phyloP scores from a whole-genome alignment of 2,329 filamentous ascomycete species.

The Blumeriella jaapii region DNA sequence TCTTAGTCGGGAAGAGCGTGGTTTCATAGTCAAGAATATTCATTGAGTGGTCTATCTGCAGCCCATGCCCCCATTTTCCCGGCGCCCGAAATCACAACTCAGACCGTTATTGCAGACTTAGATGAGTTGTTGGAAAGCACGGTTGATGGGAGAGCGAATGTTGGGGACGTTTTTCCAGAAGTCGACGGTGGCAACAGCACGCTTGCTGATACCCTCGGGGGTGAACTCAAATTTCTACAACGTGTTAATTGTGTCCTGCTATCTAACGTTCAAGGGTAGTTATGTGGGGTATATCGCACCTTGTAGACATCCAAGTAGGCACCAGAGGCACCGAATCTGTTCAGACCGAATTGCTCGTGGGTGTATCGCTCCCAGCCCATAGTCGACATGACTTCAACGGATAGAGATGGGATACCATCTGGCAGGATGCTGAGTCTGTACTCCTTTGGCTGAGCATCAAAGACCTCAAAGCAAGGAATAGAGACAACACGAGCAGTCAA shows the following conservation, averaged over 20 bases:
- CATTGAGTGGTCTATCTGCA: conserved; percentile 13
- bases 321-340: conserved; percentile 95
- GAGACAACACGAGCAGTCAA: conserved; percentile 87
- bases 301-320: conserved; percentile 98
- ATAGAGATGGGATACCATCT: conserved; percentile 85
- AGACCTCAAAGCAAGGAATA: conserved; percentile 93
- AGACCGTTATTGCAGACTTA: conserved; percentile 37
- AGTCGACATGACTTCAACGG: conserved; percentile 93
- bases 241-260: conserved; percentile 29
- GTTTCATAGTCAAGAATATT: conserved; percentile 5
- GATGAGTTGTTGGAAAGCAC: conserved; percentile 94
- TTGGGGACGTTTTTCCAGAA: conserved; percentile 94
- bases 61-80: conserved; percentile 4
- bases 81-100: background rate
- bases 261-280: background rate
- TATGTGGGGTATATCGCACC: conserved; percentile 43
- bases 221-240: conserved; percentile 97
- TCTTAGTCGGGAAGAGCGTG: no score
- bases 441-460: conserved; percentile 86
- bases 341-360: conserved; percentile 98
- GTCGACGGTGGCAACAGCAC: conserved; percentile 79
- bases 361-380: conserved; percentile 98
- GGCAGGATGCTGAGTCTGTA: conserved; percentile 90
- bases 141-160: conserved; percentile 90
- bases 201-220: conserved; percentile 91